A percentile compares a stretch with the other conserved stretches of the same genome.
Conservation (phyloP, 805 yeast species). For the Zygosaccharomyces lentus region DNA sequence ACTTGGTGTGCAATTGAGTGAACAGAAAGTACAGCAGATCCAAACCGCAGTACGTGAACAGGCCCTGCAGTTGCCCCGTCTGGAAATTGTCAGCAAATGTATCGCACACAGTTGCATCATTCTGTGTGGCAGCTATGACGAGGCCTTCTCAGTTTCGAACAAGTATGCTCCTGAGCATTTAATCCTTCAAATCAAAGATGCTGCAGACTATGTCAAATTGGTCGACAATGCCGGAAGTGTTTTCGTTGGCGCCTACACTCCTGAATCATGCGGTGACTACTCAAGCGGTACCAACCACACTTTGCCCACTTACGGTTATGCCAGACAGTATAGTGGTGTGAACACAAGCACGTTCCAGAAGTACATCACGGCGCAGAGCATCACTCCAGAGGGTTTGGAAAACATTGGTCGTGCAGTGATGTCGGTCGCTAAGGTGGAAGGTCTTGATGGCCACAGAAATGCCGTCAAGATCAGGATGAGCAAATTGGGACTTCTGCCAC, state of each 20-base stretch:
- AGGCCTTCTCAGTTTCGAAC: slow-evolving; percentile 85
- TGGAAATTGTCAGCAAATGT: slow-evolving; percentile 86
- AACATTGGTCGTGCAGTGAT: slow-evolving; percentile 95
- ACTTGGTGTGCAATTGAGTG: slow-evolving; percentile 70
- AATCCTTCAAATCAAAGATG: slow-evolving; percentile 83
- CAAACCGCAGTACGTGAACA: slow-evolving; percentile 82
- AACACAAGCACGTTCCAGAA: slow-evolving; percentile 95
- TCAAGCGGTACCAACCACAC: slow-evolving; percentile 98
- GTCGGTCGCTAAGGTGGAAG: slow-evolving; percentile 93
- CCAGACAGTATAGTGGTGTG: slow-evolving; percentile 95
- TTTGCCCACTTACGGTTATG: slow-evolving; percentile 96
- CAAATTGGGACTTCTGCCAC: slow-evolving; percentile 55
- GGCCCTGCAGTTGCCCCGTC: slow-evolving; percentile 82
- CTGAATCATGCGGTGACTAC: slow-evolving; percentile 98
- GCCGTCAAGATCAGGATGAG: slow-evolving; percentile 95
- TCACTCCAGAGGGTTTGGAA: slow-evolving; percentile 76
- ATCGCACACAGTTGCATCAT: slow-evolving; percentile 87
- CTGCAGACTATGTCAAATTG: slow-evolving; percentile 60
- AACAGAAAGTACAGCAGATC: slow-evolving; percentile 56
- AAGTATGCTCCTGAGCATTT: slow-evolving; percentile 97
- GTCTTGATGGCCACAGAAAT: slow-evolving; percentile 94
- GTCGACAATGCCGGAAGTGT: slow-evolving; percentile 95
- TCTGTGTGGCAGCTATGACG: slow-evolving; percentile 60
- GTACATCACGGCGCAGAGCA: slow-evolving; percentile 89
- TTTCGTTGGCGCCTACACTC: slow-evolving; percentile 93